Conservation (phyloP, 768 basidiomycete species). For the Pulveroboletus sp. region DNA sequence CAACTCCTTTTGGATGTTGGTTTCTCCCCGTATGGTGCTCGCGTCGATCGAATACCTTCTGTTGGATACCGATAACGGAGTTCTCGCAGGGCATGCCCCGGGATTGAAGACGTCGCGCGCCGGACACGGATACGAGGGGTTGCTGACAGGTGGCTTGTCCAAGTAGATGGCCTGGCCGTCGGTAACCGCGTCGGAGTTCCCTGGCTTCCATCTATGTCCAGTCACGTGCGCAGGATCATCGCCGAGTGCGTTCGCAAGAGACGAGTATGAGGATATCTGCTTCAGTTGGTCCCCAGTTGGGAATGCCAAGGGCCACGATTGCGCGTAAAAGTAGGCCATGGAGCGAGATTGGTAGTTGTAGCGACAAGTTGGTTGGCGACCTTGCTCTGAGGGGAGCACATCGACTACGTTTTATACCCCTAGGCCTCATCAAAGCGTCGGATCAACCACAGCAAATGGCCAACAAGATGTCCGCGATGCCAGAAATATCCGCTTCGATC, state of each 20-base stretch:
- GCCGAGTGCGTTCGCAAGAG: conserved; percentile 22
- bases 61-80: conserved; percentile 7
- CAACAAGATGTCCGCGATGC: conserved; percentile 2
- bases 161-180: conserved; percentile 17
- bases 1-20: background rate
- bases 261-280: conserved; percentile 22
- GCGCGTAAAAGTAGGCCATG: conserved; percentile 16
- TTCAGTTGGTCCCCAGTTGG: conserved; percentile 17
- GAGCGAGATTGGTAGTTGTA: conserved; percentile 1
- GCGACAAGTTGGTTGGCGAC: background rate
- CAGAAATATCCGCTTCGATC: no score
- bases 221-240: conserved; percentile 12
- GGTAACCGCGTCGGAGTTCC: conserved; percentile 4
- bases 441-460: background rate
- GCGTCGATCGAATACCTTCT: conserved; percentile 1
- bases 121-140: conserved; percentile 28
- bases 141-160: conserved; percentile 14
- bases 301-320: conserved; percentile 20
- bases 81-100: conserved; percentile 12
- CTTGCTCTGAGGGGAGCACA: background rate
- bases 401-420: conserved; percentile 20
- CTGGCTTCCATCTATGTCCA: background rate
- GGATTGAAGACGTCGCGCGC: conserved; percentile 28
- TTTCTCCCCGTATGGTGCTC: conserved; percentile 1
- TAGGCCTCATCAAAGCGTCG: conserved; percentile 16